phyloP scores from a whole-genome alignment of 1,139 yeast genomes.

The Meyerozyma carpophila region DNA sequence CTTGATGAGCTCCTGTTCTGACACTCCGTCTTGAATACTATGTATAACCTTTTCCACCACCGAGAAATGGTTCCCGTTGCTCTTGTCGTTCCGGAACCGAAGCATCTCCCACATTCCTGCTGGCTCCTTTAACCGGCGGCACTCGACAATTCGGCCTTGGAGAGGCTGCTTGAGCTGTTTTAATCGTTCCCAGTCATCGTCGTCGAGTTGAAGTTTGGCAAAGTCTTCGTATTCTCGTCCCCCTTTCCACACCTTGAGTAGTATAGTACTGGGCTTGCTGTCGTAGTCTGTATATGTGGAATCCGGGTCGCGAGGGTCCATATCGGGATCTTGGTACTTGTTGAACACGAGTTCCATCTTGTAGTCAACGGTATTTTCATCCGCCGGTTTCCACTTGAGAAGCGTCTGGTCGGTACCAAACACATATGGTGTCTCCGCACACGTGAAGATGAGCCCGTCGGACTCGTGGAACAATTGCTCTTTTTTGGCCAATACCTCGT shows the following conservation, averaged over 20 bases:
- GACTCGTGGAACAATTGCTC: conserved; percentile 79
- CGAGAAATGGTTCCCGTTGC: conserved; percentile 76
- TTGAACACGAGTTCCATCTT: conserved; percentile 67
- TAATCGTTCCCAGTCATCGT: conserved; percentile 77
- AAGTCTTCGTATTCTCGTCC: conserved; percentile 57
- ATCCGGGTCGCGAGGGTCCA: conserved; percentile 67
- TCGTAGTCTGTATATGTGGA: conserved; percentile 80
- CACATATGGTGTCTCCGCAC: conserved; percentile 81
- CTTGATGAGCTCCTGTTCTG: conserved; percentile 64
- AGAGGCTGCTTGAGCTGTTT: conserved; percentile 72
- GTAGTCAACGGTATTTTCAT: conserved; percentile 90
- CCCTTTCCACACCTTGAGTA: conserved; percentile 79
- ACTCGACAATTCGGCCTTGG: conserved; percentile 88
- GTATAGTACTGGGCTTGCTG: conserved; percentile 58
- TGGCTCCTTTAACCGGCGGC: conserved; percentile 49
- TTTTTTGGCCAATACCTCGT: conserved; percentile 68
- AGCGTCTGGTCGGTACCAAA: conserved; percentile 82
- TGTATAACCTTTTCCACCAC: conserved; percentile 78
- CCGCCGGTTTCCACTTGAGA: conserved; percentile 95
- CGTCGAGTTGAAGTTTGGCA: conserved; percentile 55
- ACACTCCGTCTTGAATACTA: conserved; percentile 83
- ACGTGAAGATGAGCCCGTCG: conserved; percentile 92
- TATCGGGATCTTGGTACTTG: conserved; percentile 58
- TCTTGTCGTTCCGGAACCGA: conserved; percentile 89
- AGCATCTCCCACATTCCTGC: conserved; percentile 74